Evolutionary conservation across 2,329 filamentous ascomycete genomes (phyloP), one percentile per base, ranked within the genome.

Genomic region (Talaromyces funiculosus): DNA sequence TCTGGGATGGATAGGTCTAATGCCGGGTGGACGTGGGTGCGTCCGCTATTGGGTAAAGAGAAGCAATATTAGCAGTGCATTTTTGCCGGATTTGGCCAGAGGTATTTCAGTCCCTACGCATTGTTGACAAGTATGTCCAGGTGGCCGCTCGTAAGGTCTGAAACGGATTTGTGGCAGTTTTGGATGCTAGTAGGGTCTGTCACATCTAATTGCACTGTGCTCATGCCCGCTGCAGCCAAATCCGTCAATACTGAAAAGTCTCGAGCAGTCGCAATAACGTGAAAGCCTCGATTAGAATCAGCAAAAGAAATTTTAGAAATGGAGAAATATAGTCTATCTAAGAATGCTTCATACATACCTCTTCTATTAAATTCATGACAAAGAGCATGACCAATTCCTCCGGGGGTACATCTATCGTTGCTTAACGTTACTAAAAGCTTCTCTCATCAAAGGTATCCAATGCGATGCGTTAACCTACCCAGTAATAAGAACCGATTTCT

Each of bases 101-200:
- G 7, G 14, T 51, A 20, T 51, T 10, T 49, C 24, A 6, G 16
- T 49, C 24, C 45, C 29, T 51, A 51, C 45, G 45, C 45, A 51
- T 51, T 51, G 20, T 51, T 51, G 29, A 51, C 45, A 51, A 51
- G 45, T 29, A 51, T 51, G 26, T 51, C 45, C 45, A 51, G 26
- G 16, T n/a, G 45, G 31, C 45, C 45, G 16, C 16, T 31, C 3
- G 45, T 31, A 31, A 51, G 45, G n/a, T 51, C 45, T 9, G 45
- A 51, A 12, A 51, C 24, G 22, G 24, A 31, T 16, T 51, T 51
- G 45, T 51, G 45, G 24, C 45, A 51, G 16, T 51, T 51, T 51
- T 51, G 10, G 29, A 51, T 51, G 29, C 45, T 51, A 24, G 31
- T 51, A n/a, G 45, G 45, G 4, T 51, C 45, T 18, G 45, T 51